Base-by-base conservation (phyloP, 2,329 filamentous ascomycete genomes). In the Capronia americana region DNA sequence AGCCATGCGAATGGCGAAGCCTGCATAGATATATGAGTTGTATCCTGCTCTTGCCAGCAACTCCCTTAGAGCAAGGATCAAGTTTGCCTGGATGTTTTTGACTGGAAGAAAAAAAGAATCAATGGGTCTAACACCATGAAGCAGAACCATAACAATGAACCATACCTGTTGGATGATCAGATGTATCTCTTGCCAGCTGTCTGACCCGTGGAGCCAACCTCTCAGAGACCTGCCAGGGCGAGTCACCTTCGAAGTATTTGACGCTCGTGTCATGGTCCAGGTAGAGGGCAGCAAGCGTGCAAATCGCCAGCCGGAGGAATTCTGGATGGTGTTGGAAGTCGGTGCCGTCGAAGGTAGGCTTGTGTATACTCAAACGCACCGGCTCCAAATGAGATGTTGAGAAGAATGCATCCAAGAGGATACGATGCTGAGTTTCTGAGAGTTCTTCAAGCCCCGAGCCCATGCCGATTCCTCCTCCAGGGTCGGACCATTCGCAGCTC, bases 371-470 rank as follows among this genome's bases (percentile, higher is more conserved):
- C 46, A 50, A 50, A 50, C 46, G 46, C 46, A 50, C 46, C 23
- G 46, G 46, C 17, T 50, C 46, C 46, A 50, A 50, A 50, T 50
- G 46, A 50, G 46, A 50, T 20, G 46, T 50, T 50, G 17, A 50
- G 46, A 50, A 50, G 46, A 50, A 50, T 50, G 46, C 46, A 50
- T 50, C 46, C 46, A 50, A 50, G 46, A 50, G 46, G 11, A 50
- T 17, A 50, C n/a, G 46, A 50, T 50, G 46, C 46, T 50, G 46
- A 30, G 28, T 30, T 6, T 6, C 28, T 30, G 51, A 54, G 20
- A 30, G 51, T 26, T 54, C 51, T 26, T 12, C 26, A n/a, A 26
- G 51, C 51, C 12, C 51, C 23, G 14, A 54, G 26, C 12, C 51
- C 8, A 54, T 24, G 26, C 10, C 11, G 51, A 11, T 54, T 30